Percentiles rank a stretch among this genome's conserved stretches.
These are phyloP conservation scores for Phlyctochytrium planicorne DNA, from an alignment of 192 early-diverging fungal genomes.

Conservation along the genomic window DNA sequence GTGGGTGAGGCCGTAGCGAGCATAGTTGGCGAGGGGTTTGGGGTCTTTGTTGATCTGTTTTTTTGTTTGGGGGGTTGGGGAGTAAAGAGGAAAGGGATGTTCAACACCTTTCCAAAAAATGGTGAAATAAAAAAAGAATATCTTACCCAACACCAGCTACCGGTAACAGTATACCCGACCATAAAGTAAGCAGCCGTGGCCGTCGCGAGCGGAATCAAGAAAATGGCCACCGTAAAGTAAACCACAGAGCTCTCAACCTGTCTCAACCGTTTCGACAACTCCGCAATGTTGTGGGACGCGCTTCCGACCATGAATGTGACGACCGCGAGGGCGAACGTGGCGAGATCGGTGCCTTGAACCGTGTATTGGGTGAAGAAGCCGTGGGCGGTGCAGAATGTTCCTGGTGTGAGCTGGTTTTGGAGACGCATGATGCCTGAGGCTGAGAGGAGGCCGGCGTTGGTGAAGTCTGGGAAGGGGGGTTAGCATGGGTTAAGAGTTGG, in stretches of 20 bases:
- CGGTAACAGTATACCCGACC: neutral
- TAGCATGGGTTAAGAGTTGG: too few relatives aligned
- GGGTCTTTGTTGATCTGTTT: neutral
- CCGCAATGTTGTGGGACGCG: neutral
- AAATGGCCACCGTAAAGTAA: neutral
- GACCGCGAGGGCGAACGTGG: slow-evolving; percentile 1
- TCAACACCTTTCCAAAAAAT: too few relatives aligned
- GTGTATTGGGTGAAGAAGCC: neutral
- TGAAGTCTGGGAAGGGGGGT: too few relatives aligned
- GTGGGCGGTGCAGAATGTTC: neutral
- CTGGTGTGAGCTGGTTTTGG: too few relatives aligned
- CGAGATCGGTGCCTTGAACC: neutral
- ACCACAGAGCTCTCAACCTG: neutral
- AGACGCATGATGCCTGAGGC: neutral
- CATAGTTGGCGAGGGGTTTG: neutral
- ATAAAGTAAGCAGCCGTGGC: neutral
- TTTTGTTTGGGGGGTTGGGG: too few relatives aligned
- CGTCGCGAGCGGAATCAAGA: neutral
- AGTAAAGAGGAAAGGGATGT: too few relatives aligned
- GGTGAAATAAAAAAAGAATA: too few relatives aligned
- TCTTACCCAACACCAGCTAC: neutral
- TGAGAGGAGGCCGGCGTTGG: too few relatives aligned
- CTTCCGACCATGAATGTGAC: neutral
- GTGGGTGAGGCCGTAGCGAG: slow-evolving; percentile 1
- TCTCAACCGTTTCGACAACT: neutral